A percentile compares a stretch with the other conserved stretches of the same genome.
Conservation (phyloP, 2,329 filamentous ascomycete species). For the Ophiostoma australiae region DNA sequence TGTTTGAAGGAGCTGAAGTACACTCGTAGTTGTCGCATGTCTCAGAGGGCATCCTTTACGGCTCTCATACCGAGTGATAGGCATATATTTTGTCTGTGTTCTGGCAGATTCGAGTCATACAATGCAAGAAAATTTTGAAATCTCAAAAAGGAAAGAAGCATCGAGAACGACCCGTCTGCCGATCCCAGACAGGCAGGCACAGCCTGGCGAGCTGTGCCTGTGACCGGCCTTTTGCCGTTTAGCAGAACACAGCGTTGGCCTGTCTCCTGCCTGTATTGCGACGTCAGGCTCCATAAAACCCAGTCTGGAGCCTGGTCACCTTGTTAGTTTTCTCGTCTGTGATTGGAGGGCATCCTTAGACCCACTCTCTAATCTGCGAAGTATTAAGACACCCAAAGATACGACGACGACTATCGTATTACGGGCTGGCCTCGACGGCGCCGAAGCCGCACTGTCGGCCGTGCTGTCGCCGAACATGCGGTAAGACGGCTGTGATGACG, state of each 20-base stretch:
- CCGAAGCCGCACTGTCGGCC: slow-evolving; percentile 10
- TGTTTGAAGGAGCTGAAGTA: background rate
- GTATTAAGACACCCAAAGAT: background rate
- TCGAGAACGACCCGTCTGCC: background rate
- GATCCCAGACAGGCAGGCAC: slow-evolving; percentile 1
- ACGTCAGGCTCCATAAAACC: slow-evolving; percentile 7
- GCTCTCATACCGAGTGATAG: background rate
- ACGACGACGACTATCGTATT: background rate
- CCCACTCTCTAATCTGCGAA: background rate
- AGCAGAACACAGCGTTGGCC: background rate
- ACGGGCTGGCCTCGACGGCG: background rate
- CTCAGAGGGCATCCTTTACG: background rate
- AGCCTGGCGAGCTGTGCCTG: slow-evolving; percentile 1
- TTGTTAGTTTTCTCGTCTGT: background rate
- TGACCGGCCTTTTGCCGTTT: background rate
- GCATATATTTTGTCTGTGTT: background rate
- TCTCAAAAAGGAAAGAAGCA: background rate
- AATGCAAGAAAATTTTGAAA: background rate
- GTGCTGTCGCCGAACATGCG: background rate
- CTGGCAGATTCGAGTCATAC: background rate
- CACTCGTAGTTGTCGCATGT: background rate
- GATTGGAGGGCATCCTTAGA: background rate
- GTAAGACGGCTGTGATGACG: background rate
- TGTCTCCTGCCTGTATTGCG: background rate
- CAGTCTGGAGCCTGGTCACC: background rate